These are phyloP conservation scores for Aspergillus hortae DNA, from an alignment of 2,329 filamentous ascomycete species.

Conservation along the genomic window DNA sequence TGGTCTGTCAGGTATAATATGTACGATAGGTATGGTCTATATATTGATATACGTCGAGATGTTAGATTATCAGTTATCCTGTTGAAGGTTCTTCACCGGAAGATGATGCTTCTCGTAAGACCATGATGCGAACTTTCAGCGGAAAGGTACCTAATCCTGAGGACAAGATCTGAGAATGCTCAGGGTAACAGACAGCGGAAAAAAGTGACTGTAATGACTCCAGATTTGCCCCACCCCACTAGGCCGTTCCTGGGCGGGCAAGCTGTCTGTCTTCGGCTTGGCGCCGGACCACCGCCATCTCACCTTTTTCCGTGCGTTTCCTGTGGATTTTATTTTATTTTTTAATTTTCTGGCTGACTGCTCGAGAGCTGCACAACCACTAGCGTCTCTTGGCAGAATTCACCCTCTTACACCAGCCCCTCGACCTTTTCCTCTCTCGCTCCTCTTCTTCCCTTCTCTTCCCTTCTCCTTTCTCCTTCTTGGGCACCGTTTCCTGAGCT, in stretches of 20 bases:
- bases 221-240: conserved; percentile 23
- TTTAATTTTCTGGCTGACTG: conserved; percentile 19
- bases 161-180: no score
- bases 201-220: conserved; percentile 26
- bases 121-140: no score
- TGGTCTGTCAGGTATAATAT: no score
- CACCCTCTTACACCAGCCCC: conserved; percentile 29
- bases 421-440: conserved; percentile 21
- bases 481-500: conserved; percentile 3
- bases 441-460: conserved; percentile 9
- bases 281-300: conserved; percentile 24
- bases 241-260: conserved; percentile 24
- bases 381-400: conserved; percentile 32
- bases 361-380: conserved; percentile 33
- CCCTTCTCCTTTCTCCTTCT: conserved; percentile 11
- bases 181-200: conserved; percentile 13
- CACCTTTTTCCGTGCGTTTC: conserved; percentile 22
- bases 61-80: no score
- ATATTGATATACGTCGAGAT: no score
- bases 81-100: no score
- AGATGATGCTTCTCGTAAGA: no score
- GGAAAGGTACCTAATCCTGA: no score
- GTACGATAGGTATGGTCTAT: no score
- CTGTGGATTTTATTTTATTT: neutral
- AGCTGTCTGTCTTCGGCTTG: conserved; percentile 22